phyloP scores from a whole-genome alignment of 306 rosid species.

The Dalbergia oliveri region DNA sequence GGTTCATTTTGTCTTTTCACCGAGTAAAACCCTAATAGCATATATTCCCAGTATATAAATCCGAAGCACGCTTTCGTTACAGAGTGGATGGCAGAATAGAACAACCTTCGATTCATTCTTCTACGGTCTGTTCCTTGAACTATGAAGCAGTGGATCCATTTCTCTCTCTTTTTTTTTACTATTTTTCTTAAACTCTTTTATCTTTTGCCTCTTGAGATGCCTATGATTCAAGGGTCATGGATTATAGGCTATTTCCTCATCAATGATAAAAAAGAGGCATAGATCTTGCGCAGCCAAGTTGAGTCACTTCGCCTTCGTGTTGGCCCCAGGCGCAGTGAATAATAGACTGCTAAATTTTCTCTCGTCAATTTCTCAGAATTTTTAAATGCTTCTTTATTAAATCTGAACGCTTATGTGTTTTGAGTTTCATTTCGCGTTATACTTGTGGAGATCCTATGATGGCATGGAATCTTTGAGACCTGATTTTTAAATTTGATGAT shows the following conservation, averaged over 20 bases:
- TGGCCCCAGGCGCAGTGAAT: slow-evolving; percentile 80
- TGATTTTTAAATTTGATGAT: slow-evolving; percentile 82
- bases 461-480: slow-evolving; percentile 99
- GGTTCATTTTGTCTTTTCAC: slow-evolving; percentile 13
- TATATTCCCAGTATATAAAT: slow-evolving; percentile 35
- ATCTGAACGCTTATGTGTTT: neutral
- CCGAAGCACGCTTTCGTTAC: neutral
- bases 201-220: slow-evolving; percentile 58
- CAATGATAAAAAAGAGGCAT: slow-evolving; percentile 51
- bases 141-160: too few species aligned
- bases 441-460: slow-evolving; percentile 73
- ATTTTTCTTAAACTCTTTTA: fast-evolving
- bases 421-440: neutral
- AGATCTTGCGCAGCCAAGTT: slow-evolving; percentile 72
- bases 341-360: slow-evolving; percentile 63
- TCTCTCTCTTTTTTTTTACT: neutral
- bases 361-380: too few species aligned
- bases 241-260: slow-evolving; percentile 33
- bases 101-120: neutral
- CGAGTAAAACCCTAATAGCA: slow-evolving; percentile 51
- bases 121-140: neutral
- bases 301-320: slow-evolving; percentile 84
- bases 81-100: neutral
- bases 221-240: slow-evolving; percentile 46
- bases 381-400: neutral